Conservation (phyloP, 805 yeast genomes). For the Blastobotrys peoriensis region DNA sequence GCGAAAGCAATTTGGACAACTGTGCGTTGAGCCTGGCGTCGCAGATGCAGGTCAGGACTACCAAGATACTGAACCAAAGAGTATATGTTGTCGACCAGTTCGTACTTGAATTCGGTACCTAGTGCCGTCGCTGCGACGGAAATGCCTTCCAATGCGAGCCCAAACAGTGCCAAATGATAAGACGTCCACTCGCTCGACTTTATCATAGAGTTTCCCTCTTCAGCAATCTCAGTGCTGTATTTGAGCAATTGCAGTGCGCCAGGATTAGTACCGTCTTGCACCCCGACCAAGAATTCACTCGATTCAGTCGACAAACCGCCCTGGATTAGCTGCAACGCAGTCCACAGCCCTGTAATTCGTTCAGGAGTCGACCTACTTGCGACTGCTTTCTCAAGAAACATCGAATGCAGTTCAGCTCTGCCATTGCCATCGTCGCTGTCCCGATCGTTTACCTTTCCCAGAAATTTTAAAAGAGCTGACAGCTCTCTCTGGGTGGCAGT, state of each 20-base stretch:
- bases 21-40: conserved; percentile 50
- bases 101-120: conserved; percentile 41
- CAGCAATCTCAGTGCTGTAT: not conserved
- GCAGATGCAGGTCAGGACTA: conserved; percentile 39
- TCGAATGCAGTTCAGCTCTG: not conserved
- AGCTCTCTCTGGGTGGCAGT: not conserved
- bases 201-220: not conserved
- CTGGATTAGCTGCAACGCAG: not conserved
- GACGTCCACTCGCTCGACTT: not conserved
- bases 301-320: not conserved
- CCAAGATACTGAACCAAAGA: conserved; percentile 72
- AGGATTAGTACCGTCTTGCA: not conserved
- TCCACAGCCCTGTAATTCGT: not conserved
- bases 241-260: not conserved
- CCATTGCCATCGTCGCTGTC: not conserved
- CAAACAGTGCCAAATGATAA: conserved; percentile 6
- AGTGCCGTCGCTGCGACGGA: conserved; percentile 17
- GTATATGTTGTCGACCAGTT: conserved; percentile 64
- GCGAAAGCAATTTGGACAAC: conserved; percentile 44
- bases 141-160: conserved; percentile 19
- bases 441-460: not conserved
- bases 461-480: not conserved
- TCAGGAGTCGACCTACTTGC: not conserved
- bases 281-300: not conserved
- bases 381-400: not conserved